Percentiles rank a stretch among this genome's conserved stretches.
phyloP scores from a whole-genome alignment of 306 rosid species.

The Vigna trinervia region DNA sequence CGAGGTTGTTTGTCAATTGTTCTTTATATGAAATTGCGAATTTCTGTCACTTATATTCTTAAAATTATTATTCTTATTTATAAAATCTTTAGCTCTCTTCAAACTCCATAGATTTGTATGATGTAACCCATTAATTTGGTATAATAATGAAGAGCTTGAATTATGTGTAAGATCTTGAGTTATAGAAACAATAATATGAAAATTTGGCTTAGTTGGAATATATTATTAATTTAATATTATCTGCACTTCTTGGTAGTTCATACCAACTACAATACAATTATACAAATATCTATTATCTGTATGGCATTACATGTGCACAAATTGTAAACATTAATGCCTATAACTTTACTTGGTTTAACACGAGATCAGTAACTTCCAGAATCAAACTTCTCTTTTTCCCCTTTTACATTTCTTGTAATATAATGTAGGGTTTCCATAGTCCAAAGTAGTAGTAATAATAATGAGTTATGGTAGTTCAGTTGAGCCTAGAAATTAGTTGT shows the following conservation, averaged over 20 bases:
- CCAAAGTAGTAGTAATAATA: too few relatives aligned
- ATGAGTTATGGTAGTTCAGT: too few relatives aligned
- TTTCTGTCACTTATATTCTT: too few relatives aligned
- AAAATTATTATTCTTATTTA: too few relatives aligned
- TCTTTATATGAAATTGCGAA: too few relatives aligned
- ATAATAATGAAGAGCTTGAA: neutral
- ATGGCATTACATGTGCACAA: slow-evolving; percentile 33
- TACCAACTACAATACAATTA: slow-evolving; percentile 28
- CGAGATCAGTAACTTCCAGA: neutral
- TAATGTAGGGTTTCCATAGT: too few relatives aligned
- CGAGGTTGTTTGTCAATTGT: neutral
- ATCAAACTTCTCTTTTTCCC: neutral
- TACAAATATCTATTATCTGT: slow-evolving; percentile 24
- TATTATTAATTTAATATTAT: neutral
- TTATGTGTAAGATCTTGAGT: neutral
- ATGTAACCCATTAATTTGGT: neutral
- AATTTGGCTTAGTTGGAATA: neutral
- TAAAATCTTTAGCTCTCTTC: neutral
- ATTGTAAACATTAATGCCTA: slow-evolving; percentile 24
- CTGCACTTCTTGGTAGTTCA: neutral
- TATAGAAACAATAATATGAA: neutral
- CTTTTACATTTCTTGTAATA: neutral
- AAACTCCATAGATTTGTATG: neutral
- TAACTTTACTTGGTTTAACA: slow-evolving; percentile 9
- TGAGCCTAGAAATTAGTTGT: too few relatives aligned